phyloP scores from a whole-genome alignment of 352 stramenopile genomes.

The Aphanomyces invadans region DNA sequence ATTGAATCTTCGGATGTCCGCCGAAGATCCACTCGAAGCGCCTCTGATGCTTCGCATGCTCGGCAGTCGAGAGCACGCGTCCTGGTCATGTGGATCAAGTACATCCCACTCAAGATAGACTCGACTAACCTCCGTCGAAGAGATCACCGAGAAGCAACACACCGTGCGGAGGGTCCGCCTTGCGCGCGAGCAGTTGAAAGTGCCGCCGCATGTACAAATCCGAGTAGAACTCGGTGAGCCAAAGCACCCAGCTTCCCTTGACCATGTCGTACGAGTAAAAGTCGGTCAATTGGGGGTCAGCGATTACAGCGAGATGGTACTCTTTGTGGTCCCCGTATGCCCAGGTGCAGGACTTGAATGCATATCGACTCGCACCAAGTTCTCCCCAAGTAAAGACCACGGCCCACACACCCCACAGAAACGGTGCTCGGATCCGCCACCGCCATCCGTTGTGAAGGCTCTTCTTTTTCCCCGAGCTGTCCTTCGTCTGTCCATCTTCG shows the following conservation, averaged over 20 bases:
- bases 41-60: not conserved
- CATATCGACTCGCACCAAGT: not conserved
- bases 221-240: constrained; percentile 24
- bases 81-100: not conserved
- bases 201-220: constrained; percentile 24
- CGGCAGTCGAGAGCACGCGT: not conserved
- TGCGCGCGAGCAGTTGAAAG: constrained; percentile 2
- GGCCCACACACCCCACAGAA: not conserved
- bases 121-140: not conserved
- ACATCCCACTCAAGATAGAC: not conserved
- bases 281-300: constrained; percentile 24
- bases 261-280: constrained; percentile 22
- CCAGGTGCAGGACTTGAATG: not conserved
- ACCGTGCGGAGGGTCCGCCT: not conserved
- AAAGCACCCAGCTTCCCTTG: constrained; percentile 4
- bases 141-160: constrained; percentile 1
- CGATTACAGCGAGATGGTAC: constrained; percentile 21
- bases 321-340: not conserved
- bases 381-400: constrained; percentile 1
- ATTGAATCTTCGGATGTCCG: not conserved
- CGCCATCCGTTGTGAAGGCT: not conserved
- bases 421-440: not conserved
- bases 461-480: not conserved
- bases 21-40: constrained; percentile 16
- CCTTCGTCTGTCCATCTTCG: not conserved